Evolutionary conservation across 1,284 basidiomycete genomes (phyloP).

Genomic region (Athelia sp.): DNA sequence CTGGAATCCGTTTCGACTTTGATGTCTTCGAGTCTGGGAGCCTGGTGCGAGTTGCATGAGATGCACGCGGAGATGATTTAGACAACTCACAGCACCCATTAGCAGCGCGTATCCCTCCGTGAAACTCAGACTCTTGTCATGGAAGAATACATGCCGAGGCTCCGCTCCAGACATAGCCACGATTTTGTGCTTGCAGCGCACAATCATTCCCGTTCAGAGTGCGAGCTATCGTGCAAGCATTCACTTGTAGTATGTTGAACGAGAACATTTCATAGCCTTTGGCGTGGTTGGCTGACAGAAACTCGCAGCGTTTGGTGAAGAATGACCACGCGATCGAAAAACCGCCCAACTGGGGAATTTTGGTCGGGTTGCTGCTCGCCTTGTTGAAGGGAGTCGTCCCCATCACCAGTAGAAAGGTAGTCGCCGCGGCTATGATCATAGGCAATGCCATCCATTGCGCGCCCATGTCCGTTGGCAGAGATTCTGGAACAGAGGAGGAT

Average conservation of each 20-base stretch:
- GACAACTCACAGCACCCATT: constrained; percentile 22
- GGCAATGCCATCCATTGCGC: too few relatives aligned
- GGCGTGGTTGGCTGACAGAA: constrained; percentile 11
- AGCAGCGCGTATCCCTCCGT: constrained; percentile 31
- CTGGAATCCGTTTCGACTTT: constrained; percentile 10
- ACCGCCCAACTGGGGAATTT: constrained; percentile 9
- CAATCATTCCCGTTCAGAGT: too few relatives aligned
- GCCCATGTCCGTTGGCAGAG: too few relatives aligned
- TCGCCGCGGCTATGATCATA: too few relatives aligned
- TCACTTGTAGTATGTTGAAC: constrained; percentile 20
- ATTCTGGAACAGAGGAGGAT: too few relatives aligned
- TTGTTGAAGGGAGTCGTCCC: too few relatives aligned
- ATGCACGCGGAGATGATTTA: background rate
- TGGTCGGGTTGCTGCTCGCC: background rate
- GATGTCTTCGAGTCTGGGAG: constrained; percentile 23
- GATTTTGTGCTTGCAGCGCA: constrained; percentile 22
- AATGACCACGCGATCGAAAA: constrained; percentile 16
- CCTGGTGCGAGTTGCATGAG: constrained; percentile 6
- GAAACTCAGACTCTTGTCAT: constrained; percentile 22
- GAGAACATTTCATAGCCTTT: constrained; percentile 14
- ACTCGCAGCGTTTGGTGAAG: constrained; percentile 15
- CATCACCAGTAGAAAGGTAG: too few relatives aligned
- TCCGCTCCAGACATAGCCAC: constrained; percentile 27
- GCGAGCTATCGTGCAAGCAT: constrained; percentile 1
- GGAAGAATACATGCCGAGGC: constrained; percentile 27